These are phyloP conservation scores for Scolecobasidium constrictum DNA, from an alignment of 2,329 filamentous ascomycete species.

Conservation along the genomic window DNA sequence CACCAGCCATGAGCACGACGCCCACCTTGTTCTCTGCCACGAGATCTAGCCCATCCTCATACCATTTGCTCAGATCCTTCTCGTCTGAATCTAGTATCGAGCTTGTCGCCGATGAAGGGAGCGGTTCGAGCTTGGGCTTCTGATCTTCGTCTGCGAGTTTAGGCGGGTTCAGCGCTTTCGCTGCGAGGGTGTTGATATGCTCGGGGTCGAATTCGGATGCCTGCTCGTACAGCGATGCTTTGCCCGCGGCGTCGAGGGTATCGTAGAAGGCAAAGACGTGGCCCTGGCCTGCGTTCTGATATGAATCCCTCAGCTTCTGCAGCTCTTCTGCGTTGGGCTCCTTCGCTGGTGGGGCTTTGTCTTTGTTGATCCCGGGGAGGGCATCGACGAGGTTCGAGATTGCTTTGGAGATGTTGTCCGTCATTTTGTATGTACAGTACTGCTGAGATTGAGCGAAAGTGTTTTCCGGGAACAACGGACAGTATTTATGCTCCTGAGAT, in stretches of 20 bases:
- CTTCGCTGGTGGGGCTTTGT: slow-evolving; percentile 6
- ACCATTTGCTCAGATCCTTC: slow-evolving; percentile 74
- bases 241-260: slow-evolving; percentile 59
- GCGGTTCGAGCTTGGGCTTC: slow-evolving; percentile 60
- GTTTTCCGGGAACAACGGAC: too few relatives aligned
- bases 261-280: slow-evolving; percentile 88
- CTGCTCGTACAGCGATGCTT: slow-evolving; percentile 71
- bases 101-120: slow-evolving; percentile 75
- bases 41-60: slow-evolving; percentile 55
- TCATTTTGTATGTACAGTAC: too few relatives aligned
- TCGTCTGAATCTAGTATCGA: slow-evolving; percentile 83
- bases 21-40: slow-evolving; percentile 61
- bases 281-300: slow-evolving; percentile 62
- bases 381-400: background rate
- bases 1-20: slow-evolving; percentile 94
- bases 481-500: too few relatives aligned
- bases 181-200: slow-evolving; percentile 77
- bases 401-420: background rate
- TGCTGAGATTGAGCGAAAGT: too few relatives aligned
- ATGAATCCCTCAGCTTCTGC: slow-evolving; percentile 58
- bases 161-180: slow-evolving; percentile 70
- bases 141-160: slow-evolving; percentile 44
- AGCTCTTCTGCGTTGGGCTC: slow-evolving; percentile 44
- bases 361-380: slow-evolving; percentile 5
- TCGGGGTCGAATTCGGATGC: slow-evolving; percentile 71